Conservation (phyloP, 495 filamentous ascomycete genomes). For the Lasiosphaeriaceae sp. region DNA sequence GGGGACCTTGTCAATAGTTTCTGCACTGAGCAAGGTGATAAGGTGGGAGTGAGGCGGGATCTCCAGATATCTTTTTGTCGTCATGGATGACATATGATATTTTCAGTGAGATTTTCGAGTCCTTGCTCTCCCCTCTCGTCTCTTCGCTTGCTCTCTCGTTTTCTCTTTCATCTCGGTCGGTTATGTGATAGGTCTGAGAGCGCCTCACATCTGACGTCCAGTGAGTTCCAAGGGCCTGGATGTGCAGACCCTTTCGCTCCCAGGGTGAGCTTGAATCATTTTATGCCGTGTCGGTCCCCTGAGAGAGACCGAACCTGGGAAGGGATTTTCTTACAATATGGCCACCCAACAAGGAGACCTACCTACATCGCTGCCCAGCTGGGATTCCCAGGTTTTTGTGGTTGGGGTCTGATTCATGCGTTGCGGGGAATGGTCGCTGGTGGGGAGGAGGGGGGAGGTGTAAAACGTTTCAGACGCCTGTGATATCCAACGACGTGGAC, state of each 20-base stretch:
- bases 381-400: background rate
- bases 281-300: slow-evolving; percentile 12
- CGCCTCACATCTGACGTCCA: background rate
- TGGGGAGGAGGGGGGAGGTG: background rate
- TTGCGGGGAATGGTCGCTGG: slow-evolving; percentile 5
- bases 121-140: background rate
- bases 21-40: background rate
- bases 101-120: slow-evolving; percentile 1
- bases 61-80: background rate
- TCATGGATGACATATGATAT: background rate
- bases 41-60: background rate
- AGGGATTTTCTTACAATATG: background rate
- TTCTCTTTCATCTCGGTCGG: background rate
- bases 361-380: background rate
- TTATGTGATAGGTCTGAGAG: background rate
- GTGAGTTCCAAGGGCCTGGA: background rate
- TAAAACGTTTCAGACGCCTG: slow-evolving; percentile 4
- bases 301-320: slow-evolving; percentile 11
- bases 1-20: background rate
- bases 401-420: slow-evolving; percentile 15
- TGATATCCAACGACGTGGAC: background rate
- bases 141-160: too few species aligned
- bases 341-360: background rate
- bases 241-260: background rate
- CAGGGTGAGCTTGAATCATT: slow-evolving; percentile 8